These are phyloP conservation scores for Hura crepitans DNA, from an alignment of 441 rosid species.

Conservation along the genomic window DNA sequence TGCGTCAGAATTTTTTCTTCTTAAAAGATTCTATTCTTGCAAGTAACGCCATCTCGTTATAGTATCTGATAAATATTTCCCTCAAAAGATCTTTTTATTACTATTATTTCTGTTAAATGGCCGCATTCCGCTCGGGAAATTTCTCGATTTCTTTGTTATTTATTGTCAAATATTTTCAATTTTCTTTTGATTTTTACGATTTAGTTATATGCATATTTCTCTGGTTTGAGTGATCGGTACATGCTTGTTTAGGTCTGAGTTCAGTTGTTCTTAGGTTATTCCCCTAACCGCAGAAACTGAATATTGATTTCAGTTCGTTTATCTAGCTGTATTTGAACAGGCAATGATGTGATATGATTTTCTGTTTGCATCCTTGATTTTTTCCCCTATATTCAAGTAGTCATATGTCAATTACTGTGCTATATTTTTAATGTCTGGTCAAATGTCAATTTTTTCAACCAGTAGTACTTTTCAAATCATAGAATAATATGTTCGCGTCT, in stretches of 20 bases:
- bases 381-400: background rate
- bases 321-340: constrained; percentile 23
- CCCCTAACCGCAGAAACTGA: constrained; percentile 22
- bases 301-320: constrained; percentile 20
- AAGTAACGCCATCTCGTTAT: constrained; percentile 15
- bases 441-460: constrained; percentile 21
- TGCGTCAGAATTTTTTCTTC: constrained; percentile 13
- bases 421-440: constrained; percentile 19
- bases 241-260: constrained; percentile 17
- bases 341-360: constrained; percentile 27
- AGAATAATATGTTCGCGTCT: background rate
- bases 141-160: background rate
- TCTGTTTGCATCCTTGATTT: constrained; percentile 22
- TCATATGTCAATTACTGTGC: constrained; percentile 7
- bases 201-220: background rate
- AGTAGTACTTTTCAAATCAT: constrained; percentile 12
- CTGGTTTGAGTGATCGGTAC: constrained; percentile 7
- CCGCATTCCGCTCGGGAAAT: background rate
- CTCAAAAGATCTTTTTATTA: background rate
- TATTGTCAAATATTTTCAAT: background rate
- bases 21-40: background rate
- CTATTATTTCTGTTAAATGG: background rate
- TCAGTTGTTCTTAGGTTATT: constrained; percentile 24
- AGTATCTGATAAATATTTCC: background rate
- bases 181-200: background rate